These are phyloP conservation scores for Mycotypha africana DNA, from an alignment of 371 early-diverging fungal genomes.

Conservation along the genomic window DNA sequence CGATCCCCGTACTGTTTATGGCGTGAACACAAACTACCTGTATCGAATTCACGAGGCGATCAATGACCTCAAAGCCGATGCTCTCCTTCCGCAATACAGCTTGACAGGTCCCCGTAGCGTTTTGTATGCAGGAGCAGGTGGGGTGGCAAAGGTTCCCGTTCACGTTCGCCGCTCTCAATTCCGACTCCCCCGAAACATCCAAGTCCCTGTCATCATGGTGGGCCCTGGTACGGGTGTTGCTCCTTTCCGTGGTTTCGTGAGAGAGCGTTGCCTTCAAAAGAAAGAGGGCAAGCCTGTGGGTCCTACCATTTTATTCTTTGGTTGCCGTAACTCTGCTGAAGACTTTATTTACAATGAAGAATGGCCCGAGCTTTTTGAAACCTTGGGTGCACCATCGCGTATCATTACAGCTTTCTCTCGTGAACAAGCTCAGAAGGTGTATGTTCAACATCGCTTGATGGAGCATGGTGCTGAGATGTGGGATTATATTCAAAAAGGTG, in stretches of 20 bases:
- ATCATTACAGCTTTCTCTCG: conserved; percentile 89
- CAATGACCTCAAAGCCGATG: conserved; percentile 10
- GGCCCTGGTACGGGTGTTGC: conserved; percentile 99
- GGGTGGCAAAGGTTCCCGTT: conserved; percentile 54
- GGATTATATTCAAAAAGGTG: conserved; percentile 65
- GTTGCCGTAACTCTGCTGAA: conserved; percentile 76
- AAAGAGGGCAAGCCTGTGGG: conserved; percentile 64
- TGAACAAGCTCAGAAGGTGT: conserved; percentile 72
- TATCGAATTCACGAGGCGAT: conserved; percentile 44
- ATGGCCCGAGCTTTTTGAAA: conserved; percentile 59
- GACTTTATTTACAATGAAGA: conserved; percentile 91
- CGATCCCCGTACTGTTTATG: conserved; percentile 57
- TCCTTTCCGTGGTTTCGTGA: conserved; percentile 94
- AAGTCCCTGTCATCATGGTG: conserved; percentile 88
- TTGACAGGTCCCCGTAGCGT: conserved; percentile 46
- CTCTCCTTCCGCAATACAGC: conserved; percentile 29
- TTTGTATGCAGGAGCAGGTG: not conserved
- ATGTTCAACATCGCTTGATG: conserved; percentile 79
- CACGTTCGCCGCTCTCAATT: conserved; percentile 88
- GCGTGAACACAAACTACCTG: conserved; percentile 75
- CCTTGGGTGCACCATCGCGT: conserved; percentile 52
- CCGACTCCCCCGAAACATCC: conserved; percentile 74
- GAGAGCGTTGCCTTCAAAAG: conserved; percentile 73
- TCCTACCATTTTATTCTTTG: conserved; percentile 87
- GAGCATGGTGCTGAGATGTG: conserved; percentile 67